These are phyloP conservation scores for Penicillium riverlandense DNA, from an alignment of 495 filamentous ascomycete species.

Conservation along the genomic window DNA sequence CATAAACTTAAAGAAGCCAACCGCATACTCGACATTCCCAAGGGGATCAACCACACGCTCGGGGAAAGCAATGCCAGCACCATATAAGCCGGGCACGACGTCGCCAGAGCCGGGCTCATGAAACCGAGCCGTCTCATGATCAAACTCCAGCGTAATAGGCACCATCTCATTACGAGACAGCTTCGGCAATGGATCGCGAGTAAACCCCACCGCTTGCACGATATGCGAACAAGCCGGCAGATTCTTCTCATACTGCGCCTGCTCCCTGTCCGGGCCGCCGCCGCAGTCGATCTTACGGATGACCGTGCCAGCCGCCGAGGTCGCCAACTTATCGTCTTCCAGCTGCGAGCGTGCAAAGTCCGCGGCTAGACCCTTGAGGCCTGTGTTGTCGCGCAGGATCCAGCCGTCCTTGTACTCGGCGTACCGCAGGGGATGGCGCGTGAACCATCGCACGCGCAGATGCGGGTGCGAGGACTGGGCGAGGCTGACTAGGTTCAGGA, in stretches of 20 bases:
- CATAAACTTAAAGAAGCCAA: constrained; percentile 61
- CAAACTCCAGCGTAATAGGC: constrained; percentile 34
- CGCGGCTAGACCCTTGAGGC: constrained; percentile 52
- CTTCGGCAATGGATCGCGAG: constrained; percentile 38
- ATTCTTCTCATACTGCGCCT: constrained; percentile 32
- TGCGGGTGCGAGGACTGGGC: constrained; percentile 40
- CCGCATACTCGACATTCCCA: constrained; percentile 54
- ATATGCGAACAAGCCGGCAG: constrained; percentile 43
- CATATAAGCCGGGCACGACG: constrained; percentile 44
- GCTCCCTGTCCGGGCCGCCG: constrained; percentile 29
- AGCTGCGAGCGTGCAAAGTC: constrained; percentile 51
- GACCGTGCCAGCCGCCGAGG: constrained; percentile 41
- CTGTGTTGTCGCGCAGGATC: constrained; percentile 58
- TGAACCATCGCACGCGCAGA: constrained; percentile 54
- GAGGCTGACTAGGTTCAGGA: constrained; percentile 51
- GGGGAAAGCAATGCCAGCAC: constrained; percentile 55
- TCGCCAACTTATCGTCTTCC: constrained; percentile 40
- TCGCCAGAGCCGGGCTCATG: constrained; percentile 21
- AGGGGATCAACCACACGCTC: constrained; percentile 51
- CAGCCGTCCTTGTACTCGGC: constrained; percentile 55
- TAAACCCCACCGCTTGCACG: constrained; percentile 51
- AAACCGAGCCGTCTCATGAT: constrained; percentile 45
- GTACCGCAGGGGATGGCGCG: constrained; percentile 51
- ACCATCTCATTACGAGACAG: constrained; percentile 16
- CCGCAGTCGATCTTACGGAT: constrained; percentile 43